Conservation (phyloP, 2,329 filamentous ascomycete genomes). For the Colletotrichum nymphaeae region DNA sequence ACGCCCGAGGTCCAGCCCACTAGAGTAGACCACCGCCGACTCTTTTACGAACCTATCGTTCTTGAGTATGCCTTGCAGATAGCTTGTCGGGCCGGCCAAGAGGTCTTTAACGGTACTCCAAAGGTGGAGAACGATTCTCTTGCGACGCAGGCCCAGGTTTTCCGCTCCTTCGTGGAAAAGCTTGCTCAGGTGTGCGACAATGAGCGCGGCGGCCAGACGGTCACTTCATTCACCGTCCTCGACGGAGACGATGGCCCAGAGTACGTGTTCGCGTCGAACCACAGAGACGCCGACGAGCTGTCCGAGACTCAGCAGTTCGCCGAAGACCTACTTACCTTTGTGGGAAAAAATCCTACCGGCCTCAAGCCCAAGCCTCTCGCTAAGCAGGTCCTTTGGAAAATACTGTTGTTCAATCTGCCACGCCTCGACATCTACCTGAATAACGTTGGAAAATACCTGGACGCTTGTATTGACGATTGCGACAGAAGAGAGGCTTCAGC, state of each 20-base stretch:
- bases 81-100: slow-evolving; percentile 13
- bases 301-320: background rate
- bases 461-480: background rate
- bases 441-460: background rate
- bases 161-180: slow-evolving; percentile 43
- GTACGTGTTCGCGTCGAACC: slow-evolving; percentile 47
- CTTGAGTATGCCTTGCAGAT: slow-evolving; percentile 41
- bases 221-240: slow-evolving; percentile 45
- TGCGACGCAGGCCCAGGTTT: slow-evolving; percentile 37
- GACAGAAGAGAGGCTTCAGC: background rate
- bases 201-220: slow-evolving; percentile 41
- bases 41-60: slow-evolving; percentile 45
- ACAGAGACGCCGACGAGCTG: slow-evolving; percentile 5
- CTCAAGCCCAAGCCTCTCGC: background rate
- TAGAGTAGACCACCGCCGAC: slow-evolving; percentile 22
- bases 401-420: slow-evolving; percentile 16
- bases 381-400: slow-evolving; percentile 5
- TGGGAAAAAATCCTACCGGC: background rate
- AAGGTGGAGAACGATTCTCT: slow-evolving; percentile 23
- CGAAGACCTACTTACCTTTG: background rate
- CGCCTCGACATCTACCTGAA: slow-evolving; percentile 8
- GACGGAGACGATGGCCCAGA: slow-evolving; percentile 40
- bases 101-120: background rate
- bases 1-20: background rate
- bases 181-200: slow-evolving; percentile 46